Conservation (phyloP, 73 alveolate species). For the Tetrahymena borealis region DNA sequence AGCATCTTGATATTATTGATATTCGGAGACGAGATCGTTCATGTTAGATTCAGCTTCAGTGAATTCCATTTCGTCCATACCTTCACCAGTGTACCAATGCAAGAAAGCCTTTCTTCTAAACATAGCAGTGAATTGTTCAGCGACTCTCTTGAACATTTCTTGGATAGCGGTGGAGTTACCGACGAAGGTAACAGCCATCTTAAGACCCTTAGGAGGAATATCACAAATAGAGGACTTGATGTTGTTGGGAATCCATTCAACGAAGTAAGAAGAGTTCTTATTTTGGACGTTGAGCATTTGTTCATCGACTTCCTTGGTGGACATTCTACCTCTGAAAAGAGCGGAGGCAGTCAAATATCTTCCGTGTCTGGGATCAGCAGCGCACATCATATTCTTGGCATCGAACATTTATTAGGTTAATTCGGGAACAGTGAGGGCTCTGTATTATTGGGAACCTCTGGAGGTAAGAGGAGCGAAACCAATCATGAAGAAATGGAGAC, state of each 20-base stretch:
- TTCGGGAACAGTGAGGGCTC: constrained; percentile 98
- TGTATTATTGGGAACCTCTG: constrained; percentile 97
- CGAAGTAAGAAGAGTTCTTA: constrained; percentile 94
- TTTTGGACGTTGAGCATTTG: constrained; percentile 92
- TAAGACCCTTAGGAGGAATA: constrained; percentile 98
- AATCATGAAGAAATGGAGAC: constrained; percentile 99
- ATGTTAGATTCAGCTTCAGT: constrained; percentile 55
- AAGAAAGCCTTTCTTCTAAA: constrained; percentile 54
- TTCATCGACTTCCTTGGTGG: constrained; percentile 95
- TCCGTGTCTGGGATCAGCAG: constrained; percentile 98
- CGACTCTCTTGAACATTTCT: constrained; percentile 67
- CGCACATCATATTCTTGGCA: constrained; percentile 99
- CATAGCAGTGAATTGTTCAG: constrained; percentile 36
- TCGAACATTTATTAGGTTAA: constrained; percentile 97
- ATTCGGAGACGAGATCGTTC: constrained; percentile 67
- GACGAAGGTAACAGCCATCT: constrained; percentile 97
- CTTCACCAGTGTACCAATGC: constrained; percentile 47
- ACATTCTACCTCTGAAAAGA: constrained; percentile 99
- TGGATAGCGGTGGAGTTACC: constrained; percentile 95
- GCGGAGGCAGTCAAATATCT: constrained; percentile 96
- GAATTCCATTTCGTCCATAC: constrained; percentile 61
- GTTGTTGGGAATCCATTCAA: constrained; percentile 96
- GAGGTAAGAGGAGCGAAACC: constrained; percentile 99
- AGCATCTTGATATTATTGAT: constrained; percentile 72
- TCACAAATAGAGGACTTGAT: constrained; percentile 91